Percentiles rank a stretch among this genome's conserved stretches.
Conservation (phyloP, 176 grass and related monocot genomes). For the Zoysia japonica region DNA sequence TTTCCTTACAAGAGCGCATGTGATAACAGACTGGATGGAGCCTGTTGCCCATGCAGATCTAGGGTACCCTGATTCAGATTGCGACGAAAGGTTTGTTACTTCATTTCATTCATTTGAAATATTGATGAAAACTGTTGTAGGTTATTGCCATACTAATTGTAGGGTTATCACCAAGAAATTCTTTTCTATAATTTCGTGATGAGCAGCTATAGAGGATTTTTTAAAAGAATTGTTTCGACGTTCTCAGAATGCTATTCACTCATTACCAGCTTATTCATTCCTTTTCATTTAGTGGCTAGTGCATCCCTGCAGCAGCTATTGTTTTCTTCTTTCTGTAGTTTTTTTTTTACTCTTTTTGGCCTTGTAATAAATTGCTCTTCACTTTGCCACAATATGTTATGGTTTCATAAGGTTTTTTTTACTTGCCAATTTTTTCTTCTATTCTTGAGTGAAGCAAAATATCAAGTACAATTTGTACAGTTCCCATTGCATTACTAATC, state of each 20-base stretch:
- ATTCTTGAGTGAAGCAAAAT: slow-evolving; percentile 27
- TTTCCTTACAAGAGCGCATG: slow-evolving; percentile 63
- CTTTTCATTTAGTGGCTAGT: slow-evolving; percentile 9
- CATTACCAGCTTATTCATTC: slow-evolving; percentile 9
- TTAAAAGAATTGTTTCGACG: slow-evolving; percentile 2
- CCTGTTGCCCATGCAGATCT: slow-evolving; percentile 54
- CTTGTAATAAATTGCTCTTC: background rate
- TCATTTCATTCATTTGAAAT: slow-evolving; percentile 12
- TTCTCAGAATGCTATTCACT: background rate
- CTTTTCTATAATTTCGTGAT: slow-evolving; percentile 13
- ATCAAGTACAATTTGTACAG: background rate
- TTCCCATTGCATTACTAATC: slow-evolving; percentile 36
- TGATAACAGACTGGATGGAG: slow-evolving; percentile 89
- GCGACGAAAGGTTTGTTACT: slow-evolving; percentile 76
- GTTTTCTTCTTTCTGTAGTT: slow-evolving; percentile 9
- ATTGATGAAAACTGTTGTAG: background rate
- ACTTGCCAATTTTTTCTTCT: slow-evolving; percentile 12
- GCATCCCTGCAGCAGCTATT: background rate
- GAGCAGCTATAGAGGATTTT: background rate
- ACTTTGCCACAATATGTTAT: background rate
- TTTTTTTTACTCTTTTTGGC: slow-evolving; percentile 4
- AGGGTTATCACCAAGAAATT: background rate
- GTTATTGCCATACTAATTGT: slow-evolving; percentile 10
- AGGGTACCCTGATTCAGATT: slow-evolving; percentile 68
- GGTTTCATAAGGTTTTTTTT: slow-evolving; percentile 13